A percentile compares a stretch with the other conserved stretches of the same genome.
phyloP scores from a whole-genome alignment of 2,329 filamentous ascomycete species.

The Paecilomyces variotii region DNA sequence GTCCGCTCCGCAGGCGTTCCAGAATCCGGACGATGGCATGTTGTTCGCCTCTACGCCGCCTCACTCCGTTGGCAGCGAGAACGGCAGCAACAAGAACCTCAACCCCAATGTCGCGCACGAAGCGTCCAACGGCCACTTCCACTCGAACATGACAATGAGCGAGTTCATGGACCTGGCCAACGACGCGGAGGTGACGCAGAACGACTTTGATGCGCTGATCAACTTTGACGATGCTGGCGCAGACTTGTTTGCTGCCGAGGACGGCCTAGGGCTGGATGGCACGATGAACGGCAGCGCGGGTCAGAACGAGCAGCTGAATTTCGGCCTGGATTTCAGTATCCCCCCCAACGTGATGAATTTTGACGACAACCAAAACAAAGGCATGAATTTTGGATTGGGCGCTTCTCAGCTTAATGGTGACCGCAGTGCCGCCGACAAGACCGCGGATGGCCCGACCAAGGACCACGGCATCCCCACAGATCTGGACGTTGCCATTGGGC shows the following conservation, averaged over 20 bases:
- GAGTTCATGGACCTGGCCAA: conserved; percentile 38
- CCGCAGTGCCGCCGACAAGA: not conserved
- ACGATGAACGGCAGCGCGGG: conserved; percentile 9
- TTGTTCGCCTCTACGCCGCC: conserved; percentile 34
- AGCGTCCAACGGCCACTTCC: conserved; percentile 20
- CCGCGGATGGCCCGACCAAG: conserved; percentile 1
- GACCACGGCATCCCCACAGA: conserved; percentile 9
- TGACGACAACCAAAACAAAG: not conserved
- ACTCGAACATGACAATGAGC: conserved; percentile 29
- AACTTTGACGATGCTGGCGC: conserved; percentile 36
- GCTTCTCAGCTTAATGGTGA: not conserved
- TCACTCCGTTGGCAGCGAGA: conserved; percentile 35
- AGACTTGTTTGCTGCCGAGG: conserved; percentile 28
- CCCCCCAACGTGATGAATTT: conserved; percentile 9
- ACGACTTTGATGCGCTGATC: conserved; percentile 40
- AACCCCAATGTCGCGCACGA: conserved; percentile 22
- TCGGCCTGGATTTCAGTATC: conserved; percentile 9
- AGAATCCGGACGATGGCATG: conserved; percentile 15
- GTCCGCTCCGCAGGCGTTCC: conserved; percentile 8
- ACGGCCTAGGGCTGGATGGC: conserved; percentile 9
- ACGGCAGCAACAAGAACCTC: conserved; percentile 32
- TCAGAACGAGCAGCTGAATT: conserved; percentile 3
- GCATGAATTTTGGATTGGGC: not conserved
- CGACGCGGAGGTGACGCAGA: conserved; percentile 37
- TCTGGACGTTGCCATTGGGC: conserved; percentile 13